Conservation (phyloP, 495 filamentous ascomycete genomes). For the Talaromyces nanjingensis region DNA sequence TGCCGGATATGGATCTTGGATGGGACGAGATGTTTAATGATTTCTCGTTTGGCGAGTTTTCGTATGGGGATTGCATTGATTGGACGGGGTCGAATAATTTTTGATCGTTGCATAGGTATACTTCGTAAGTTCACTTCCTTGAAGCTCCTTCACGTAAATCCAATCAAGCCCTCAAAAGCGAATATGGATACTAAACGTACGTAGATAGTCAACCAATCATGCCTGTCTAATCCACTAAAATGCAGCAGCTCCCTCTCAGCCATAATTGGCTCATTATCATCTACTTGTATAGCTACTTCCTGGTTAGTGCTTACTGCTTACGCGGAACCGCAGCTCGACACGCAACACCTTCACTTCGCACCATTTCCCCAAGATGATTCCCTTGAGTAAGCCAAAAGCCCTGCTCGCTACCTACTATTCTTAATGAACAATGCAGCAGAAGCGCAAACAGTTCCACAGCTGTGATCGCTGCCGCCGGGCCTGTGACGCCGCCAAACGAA, state of each 20-base stretch:
- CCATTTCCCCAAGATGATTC: not conserved
- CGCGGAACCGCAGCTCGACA: not conserved
- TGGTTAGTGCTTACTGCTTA: not conserved
- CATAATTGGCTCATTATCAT: no score
- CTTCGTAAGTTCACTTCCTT: no score
- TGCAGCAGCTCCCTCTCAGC: no score
- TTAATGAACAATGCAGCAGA: not conserved
- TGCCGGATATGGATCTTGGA: not conserved
- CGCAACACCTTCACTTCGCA: not conserved
- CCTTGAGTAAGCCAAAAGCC: not conserved
- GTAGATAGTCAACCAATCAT: no score
- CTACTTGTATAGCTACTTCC: not conserved
- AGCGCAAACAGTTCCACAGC: not conserved
- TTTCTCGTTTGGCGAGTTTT: not conserved
- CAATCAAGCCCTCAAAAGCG: no score
- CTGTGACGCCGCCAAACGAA: no score
- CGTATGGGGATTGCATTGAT: not conserved
- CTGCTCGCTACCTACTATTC: not conserved
- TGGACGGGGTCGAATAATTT: not conserved
- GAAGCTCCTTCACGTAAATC: no score
- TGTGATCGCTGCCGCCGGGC: not conserved
- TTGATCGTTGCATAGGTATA: not conserved
- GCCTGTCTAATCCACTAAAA: no score
- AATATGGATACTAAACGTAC: no score
- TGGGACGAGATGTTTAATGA: constrained; percentile 1